Conservation (phyloP, 371 early-diverging fungal species). For the Batkoa obscura region DNA sequence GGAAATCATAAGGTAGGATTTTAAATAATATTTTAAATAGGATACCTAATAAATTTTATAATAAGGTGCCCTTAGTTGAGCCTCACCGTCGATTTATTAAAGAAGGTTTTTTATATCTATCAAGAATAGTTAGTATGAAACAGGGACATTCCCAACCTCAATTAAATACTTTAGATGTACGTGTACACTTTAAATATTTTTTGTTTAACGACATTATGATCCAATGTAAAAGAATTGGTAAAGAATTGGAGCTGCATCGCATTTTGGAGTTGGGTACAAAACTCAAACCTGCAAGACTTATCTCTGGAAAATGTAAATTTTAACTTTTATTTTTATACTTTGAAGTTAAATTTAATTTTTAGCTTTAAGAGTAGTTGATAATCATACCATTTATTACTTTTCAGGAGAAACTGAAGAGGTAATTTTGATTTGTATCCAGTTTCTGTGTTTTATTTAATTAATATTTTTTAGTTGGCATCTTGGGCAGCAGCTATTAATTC, state of each 20-base stretch:
- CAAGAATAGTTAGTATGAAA: constrained; percentile 11
- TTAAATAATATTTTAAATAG: neutral
- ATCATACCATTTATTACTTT: constrained; percentile 4
- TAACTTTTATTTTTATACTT: neutral
- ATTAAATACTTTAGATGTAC: neutral
- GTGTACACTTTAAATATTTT: constrained; percentile 14
- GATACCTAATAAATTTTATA: neutral
- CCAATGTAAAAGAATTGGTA: constrained; percentile 9
- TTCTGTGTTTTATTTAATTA: too few relatives aligned
- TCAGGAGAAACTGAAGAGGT: constrained; percentile 6
- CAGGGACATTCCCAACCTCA: constrained; percentile 7
- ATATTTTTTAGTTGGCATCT: too few relatives aligned
- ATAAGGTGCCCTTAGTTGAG: constrained; percentile 20
- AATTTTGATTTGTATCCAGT: neutral
- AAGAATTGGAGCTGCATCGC: neutral
- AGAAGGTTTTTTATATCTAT: constrained; percentile 18
- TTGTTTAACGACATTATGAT: constrained; percentile 33
- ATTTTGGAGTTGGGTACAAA: constrained; percentile 2
- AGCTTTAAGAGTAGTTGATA: constrained; percentile 6
- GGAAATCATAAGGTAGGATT: constrained; percentile 10
- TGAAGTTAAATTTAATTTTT: neutral
- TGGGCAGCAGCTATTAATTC: too few relatives aligned
- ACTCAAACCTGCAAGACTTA: neutral
- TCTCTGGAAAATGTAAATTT: neutral
- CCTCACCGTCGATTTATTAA: constrained; percentile 27